Conservation (phyloP, 2,329 filamentous ascomycete genomes). For the Pseudogymnoascus sp. region DNA sequence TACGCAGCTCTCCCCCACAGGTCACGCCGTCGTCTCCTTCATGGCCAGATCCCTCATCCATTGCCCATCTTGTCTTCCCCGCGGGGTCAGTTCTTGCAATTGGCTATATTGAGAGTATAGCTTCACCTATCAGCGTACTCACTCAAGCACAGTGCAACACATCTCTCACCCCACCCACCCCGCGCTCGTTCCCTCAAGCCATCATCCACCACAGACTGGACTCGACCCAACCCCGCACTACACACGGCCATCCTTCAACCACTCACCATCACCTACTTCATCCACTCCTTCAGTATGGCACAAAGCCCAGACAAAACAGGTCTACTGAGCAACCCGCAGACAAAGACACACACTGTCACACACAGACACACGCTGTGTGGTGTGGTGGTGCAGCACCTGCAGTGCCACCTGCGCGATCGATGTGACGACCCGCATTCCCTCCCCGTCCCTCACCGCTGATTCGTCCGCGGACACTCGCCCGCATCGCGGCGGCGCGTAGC, state of each 20-base stretch:
- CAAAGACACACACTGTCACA: background rate
- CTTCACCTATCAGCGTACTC: background rate
- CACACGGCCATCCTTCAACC: background rate
- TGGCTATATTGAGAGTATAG: background rate
- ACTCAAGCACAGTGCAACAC: background rate
- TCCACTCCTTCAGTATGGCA: no score
- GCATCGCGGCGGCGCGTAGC: background rate
- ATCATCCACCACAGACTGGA: background rate
- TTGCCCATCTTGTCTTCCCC: background rate
- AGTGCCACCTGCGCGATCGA: background rate
- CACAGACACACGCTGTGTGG: background rate
- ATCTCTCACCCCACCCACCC: background rate
- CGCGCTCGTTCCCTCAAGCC: background rate
- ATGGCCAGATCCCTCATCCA: background rate
- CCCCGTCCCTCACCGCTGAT: background rate
- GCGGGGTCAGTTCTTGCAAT: background rate
- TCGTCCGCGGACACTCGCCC: background rate
- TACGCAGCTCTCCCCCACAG: background rate
- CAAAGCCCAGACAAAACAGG: background rate
- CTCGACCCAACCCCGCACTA: background rate
- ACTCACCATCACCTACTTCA: background rate
- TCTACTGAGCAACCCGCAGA: background rate
- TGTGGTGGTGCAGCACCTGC: no score
- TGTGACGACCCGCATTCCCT: background rate
- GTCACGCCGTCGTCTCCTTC: background rate